phyloP scores from a whole-genome alignment of 2,329 filamentous ascomycete species.

The Fusarium sp. region DNA sequence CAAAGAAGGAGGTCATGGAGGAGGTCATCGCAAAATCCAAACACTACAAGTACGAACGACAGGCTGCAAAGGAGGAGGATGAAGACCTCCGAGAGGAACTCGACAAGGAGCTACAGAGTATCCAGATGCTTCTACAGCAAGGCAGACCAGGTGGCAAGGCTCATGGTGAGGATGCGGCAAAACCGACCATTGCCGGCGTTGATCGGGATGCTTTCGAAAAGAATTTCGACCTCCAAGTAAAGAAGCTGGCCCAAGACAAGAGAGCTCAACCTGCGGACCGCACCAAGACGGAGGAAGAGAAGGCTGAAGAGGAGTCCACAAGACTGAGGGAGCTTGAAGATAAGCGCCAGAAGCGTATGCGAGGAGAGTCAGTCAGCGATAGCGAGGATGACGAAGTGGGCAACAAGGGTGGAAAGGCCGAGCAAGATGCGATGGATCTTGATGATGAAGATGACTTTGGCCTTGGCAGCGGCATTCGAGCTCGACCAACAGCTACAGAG shows the following conservation, averaged over 20 bases:
- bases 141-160: constrained; percentile 52
- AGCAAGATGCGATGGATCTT: constrained; percentile 49
- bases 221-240: constrained; percentile 86
- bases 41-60: constrained; percentile 91
- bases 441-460: constrained; percentile 65
- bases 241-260: constrained; percentile 83
- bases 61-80: constrained; percentile 91
- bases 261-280: constrained; percentile 85
- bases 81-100: constrained; percentile 85
- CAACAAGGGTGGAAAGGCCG: constrained; percentile 50
- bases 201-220: constrained; percentile 77
- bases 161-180: constrained; percentile 38
- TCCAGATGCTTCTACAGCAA: constrained; percentile 75
- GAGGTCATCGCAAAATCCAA: constrained; percentile 98
- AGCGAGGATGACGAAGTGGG: constrained; percentile 66
- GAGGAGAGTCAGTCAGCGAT: constrained; percentile 76
- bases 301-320: constrained; percentile 77
- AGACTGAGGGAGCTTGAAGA: constrained; percentile 83
- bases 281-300: constrained; percentile 92
- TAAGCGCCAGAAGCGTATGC: constrained; percentile 85
- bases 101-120: constrained; percentile 81
- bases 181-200: constrained; percentile 57
- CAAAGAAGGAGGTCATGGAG: constrained; percentile 96
- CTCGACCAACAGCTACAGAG: constrained; percentile 65
- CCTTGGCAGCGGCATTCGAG: constrained; percentile 66